Evolutionary conservation across 2,329 filamentous ascomycete genomes (phyloP).

Genomic region (Graphilbum fragrans): DNA sequence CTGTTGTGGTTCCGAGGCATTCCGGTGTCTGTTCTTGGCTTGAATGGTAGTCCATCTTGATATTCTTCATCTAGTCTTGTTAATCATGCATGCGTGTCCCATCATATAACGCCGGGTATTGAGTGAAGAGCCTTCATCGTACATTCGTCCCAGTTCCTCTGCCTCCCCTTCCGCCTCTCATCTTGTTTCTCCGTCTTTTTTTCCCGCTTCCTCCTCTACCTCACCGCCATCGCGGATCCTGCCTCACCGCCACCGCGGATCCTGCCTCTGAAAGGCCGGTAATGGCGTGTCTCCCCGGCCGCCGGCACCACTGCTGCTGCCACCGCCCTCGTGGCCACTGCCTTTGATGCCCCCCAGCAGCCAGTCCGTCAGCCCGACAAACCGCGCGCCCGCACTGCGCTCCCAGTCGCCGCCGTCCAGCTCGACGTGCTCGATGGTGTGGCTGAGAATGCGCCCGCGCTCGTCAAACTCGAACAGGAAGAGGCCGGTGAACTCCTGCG

Average conservation of each 20-base stretch:
- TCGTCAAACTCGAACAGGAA: constrained; percentile 95
- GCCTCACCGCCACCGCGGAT: constrained; percentile 4
- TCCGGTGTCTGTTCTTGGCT: too few species aligned
- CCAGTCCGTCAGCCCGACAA: constrained; percentile 92
- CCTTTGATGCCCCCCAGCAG: constrained; percentile 62
- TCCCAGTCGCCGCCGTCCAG: constrained; percentile 68
- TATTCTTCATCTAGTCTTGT: too few species aligned
- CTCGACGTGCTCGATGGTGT: constrained; percentile 90
- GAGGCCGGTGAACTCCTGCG: constrained; percentile 72
- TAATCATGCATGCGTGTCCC: too few species aligned
- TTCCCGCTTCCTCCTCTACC: too few species aligned
- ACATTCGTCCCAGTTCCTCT: too few species aligned
- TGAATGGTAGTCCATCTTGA: too few species aligned
- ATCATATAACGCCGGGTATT: too few species aligned
- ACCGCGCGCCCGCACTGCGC: constrained; percentile 62
- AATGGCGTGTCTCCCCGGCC: constrained; percentile 5
- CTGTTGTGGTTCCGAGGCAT: too few species aligned
- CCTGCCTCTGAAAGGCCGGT: constrained; percentile 10
- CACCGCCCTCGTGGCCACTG: constrained; percentile 8
- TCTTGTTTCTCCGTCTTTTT: too few species aligned
- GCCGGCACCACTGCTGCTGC: not conserved
- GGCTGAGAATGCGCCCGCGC: constrained; percentile 69
- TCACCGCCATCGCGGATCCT: too few species aligned
- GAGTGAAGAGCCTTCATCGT: too few species aligned
- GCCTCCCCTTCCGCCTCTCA: too few species aligned